These are phyloP conservation scores for Backusella parvicylindrica DNA, from an alignment of 192 early-diverging fungal species.

Conservation along the genomic window DNA sequence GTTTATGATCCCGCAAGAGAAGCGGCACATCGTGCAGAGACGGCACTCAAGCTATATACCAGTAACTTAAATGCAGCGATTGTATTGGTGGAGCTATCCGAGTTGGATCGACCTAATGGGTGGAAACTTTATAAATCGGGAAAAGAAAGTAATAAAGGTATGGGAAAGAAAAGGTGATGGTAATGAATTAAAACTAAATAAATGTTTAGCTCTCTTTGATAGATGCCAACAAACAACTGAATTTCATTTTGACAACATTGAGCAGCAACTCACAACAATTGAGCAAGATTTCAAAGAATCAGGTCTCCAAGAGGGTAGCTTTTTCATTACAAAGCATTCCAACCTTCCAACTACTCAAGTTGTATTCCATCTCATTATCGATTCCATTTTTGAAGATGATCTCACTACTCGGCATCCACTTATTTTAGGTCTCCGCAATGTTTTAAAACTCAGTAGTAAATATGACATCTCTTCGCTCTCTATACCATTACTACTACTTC, in stretches of 20 bases:
- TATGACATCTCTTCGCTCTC: constrained; percentile 64
- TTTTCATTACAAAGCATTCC: constrained; percentile 78
- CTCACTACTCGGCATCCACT: constrained; percentile 34
- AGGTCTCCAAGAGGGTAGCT: constrained; percentile 57
- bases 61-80: constrained; percentile 58
- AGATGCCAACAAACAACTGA: constrained; percentile 65
- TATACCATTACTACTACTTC: constrained; percentile 65
- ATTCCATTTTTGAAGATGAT: constrained; percentile 20
- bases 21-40: constrained; percentile 62
- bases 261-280: constrained; percentile 56
- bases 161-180: constrained; percentile 15
- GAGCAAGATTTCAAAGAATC: constrained; percentile 39
- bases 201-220: constrained; percentile 53
- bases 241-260: constrained; percentile 71
- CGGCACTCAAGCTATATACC: constrained; percentile 63
- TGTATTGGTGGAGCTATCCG: constrained; percentile 31
- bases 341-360: constrained; percentile 71
- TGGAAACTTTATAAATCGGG: constrained; percentile 30
- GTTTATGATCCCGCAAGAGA: constrained; percentile 40
- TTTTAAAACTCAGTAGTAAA: constrained; percentile 53
- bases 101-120: constrained; percentile 15
- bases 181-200: neutral
- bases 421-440: constrained; percentile 59
- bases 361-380: constrained; percentile 72
- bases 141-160: constrained; percentile 32